These are phyloP conservation scores for Ceratobasidium sp. DNA, from an alignment of 1,284 basidiomycete species.

Conservation along the genomic window DNA sequence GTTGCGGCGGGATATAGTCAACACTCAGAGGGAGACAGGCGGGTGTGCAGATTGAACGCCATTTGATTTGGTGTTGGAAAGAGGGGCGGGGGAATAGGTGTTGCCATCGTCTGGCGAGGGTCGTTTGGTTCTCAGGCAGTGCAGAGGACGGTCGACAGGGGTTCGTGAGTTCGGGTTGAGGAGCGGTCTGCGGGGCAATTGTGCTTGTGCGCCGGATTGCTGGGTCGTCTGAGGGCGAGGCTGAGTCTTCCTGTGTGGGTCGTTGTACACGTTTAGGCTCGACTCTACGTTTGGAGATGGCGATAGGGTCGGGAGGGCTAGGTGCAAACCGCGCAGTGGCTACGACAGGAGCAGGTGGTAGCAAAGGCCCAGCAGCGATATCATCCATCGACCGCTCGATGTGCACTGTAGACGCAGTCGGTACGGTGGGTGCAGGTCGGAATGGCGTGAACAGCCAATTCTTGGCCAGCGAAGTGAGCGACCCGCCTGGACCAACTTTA, in stretches of 20 bases:
- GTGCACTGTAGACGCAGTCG: conserved; percentile 43
- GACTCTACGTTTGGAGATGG: conserved; percentile 61
- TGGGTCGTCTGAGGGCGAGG: conserved; percentile 36
- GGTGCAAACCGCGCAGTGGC: conserved; percentile 45
- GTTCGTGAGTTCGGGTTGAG: conserved; percentile 55
- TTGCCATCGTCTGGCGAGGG: conserved; percentile 87
- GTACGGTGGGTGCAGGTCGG: conserved; percentile 61
- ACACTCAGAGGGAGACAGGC: conserved; percentile 92
- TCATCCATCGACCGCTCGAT: conserved; percentile 39
- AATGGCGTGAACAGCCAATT: conserved; percentile 79
- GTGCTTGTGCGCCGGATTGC: conserved; percentile 26
- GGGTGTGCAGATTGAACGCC: conserved; percentile 86
- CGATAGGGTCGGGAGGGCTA: conserved; percentile 60
- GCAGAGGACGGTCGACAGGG: conserved; percentile 69
- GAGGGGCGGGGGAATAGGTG: conserved; percentile 81
- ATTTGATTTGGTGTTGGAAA: conserved; percentile 92
- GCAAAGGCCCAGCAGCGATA: conserved; percentile 28
- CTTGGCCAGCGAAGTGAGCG: conserved; percentile 57
- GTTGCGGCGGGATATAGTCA: conserved; percentile 83
- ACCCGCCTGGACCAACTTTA: conserved; percentile 50
- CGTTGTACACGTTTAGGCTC: conserved; percentile 22
- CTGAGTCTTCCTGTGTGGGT: conserved; percentile 29
- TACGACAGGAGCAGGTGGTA: conserved; percentile 11
- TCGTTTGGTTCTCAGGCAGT: conserved; percentile 69
- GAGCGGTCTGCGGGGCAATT: conserved; percentile 31